Evolutionary conservation across 192 early-diverging fungal genomes (phyloP), one percentile per base, ranked within the genome.

Genomic region (Pilaira anomala): DNA sequence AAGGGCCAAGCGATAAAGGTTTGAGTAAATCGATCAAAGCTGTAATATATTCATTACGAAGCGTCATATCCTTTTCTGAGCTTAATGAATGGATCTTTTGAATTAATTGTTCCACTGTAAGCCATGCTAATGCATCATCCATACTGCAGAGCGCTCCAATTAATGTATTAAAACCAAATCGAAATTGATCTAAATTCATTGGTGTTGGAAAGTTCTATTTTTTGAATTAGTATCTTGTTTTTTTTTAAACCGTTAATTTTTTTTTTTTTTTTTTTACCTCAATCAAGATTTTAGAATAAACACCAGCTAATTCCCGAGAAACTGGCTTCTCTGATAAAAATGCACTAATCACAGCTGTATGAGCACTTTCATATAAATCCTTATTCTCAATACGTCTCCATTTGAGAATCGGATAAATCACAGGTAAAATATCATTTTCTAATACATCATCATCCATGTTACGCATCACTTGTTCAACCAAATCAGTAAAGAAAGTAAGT

Each of bases 91-190:
- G 65, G 19, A 81, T 76, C 54, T 71, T 74, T 19, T 70, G 51
- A 26, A 80, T 29, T 9, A 82, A 44, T 24, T 63, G 73, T 44
- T 76, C 66, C 8, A 84, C 76, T 44, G 78, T 80, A 7, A 78
- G 65, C 80, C 78, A 84, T 3, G 75, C 78, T 8, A 82, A 44
- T 2, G 78, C 76, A 54, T 82, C 78, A 50, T 84, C 80, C 0
- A 75, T 74, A 22, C 72, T 72, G 19, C 75, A 80, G 4, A 82
- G 58, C 3, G 80, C 74, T 46, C 70, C 68, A 12, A 80, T 74
- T 62, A 84, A 72, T 60, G 75, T 78, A 16, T 67, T 78, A 52
- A 78, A 84, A 9, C 78, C 80, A 7, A 72, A 62, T 40, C 80
- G 60, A 30, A 81, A 41, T 52, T 84, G 83, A 14, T 78, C 67